Evolutionary conservation across 2,329 filamentous ascomycete species (phyloP), one percentile per base, ranked within the genome.

Genomic region (Cladophialophora exuberans): DNA sequence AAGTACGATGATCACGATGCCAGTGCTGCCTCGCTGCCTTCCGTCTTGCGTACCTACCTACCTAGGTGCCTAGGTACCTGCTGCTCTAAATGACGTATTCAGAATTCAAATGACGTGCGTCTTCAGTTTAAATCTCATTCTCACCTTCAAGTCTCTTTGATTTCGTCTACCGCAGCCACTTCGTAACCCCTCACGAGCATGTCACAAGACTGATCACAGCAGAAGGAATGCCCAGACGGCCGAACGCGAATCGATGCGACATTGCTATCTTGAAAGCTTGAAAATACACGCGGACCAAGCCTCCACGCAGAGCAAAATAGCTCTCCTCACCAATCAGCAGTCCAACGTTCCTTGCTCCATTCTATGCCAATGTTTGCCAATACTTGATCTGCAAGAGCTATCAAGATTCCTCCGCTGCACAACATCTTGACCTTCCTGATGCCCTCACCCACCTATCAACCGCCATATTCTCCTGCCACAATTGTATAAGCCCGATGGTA

Each of bases 311-410:
- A 31, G 28, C 28, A 31, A 23, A 10, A 25, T 15, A 42, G 6
- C 39, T 6, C 26, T 26, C 39, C 39, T n/a, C 18, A 6, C 38
- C 39, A 42, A 42, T 42, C 22, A 25, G 18, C 22, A n/a, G 3
- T 3, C n/a, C 22, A 7, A 23, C 18, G 13, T 23, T 22, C 11
- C 11, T 20, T 39, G 11, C 36, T 13, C 18, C 5, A 4, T 2
- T 42, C 20, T 22, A 26, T 42, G 39, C 39, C 39, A 42, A 42
- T 42, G 39, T 42, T 25, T 26, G 39, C 39, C 39, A 42, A 42
- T 25, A 9, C 22, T n/a, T 22, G 39, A 42, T 42, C 22, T 7
- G 15, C 39, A 18, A n/a, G 22, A 23, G 39, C 3, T 25, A 15
- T 15, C 9, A 13, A n/a, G 9, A 2, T 6, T 25, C 25, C 38